Base-by-base conservation (phyloP, 208 protist species). In the Angomonas ambiguus region DNA sequence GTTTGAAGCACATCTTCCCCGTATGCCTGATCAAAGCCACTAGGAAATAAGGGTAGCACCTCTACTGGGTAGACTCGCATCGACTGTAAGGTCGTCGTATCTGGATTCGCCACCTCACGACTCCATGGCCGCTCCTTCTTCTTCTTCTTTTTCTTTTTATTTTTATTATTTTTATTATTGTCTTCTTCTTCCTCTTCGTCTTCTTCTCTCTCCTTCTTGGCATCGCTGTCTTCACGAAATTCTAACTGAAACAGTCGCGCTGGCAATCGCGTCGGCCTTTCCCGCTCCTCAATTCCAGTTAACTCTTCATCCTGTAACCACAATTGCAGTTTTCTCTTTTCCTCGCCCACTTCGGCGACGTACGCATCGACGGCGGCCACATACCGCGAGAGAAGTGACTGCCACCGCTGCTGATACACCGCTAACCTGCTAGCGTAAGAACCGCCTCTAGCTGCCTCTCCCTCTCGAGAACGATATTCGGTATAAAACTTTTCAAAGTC, bases 81-180 rank as follows among this genome's bases (percentile, higher is more conserved):
- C 20, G 33, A 51, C 51, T 27, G 13, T 62, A 16, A 20, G 35
- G 8, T 48, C 6, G 35, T 18, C 35, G 5, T 27, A 62, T 24
- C 8, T n/a, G n/a, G n/a, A n/a, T n/a, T n/a, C n/a, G n/a, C n/a
- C n/a, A n/a, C n/a, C n/a, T n/a, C n/a, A n/a, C n/a, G n/a, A n/a
- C n/a, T n/a, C n/a, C n/a, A n/a, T n/a, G n/a, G n/a, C n/a, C n/a
- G n/a, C n/a, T n/a, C n/a, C n/a, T n/a, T n/a, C n/a, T n/a, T n/a
- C n/a, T n/a, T n/a, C n/a, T n/a, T n/a, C n/a, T n/a, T n/a, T n/a
- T n/a, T n/a, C n/a, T n/a, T n/a, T n/a, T n/a, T 65, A 28, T 24
- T 16, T 20, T 28, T 65, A 16, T 11, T 51, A n/a, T 62, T 30
- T 49, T 62, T 62, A 62, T 49, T 62, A 62, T 53, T 32, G 8